Evolutionary conservation across 2,329 filamentous ascomycete species (phyloP).

Genomic region (Madurella mycetomatis): DNA sequence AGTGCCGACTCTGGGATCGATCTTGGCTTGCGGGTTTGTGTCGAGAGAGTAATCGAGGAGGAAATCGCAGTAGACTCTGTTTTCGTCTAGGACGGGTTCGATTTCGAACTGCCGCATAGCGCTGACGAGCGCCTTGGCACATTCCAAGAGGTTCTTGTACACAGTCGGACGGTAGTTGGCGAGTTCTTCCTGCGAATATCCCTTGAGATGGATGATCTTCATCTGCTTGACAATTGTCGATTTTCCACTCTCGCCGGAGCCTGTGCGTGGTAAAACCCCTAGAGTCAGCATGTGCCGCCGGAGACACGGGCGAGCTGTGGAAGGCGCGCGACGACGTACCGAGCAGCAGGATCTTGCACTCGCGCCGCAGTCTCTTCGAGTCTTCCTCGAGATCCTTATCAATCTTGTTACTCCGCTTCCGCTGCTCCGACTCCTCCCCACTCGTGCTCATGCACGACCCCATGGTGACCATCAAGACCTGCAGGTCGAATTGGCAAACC

Average conservation of each 20-base stretch:
- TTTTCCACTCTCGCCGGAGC: slow-evolving; percentile 97
- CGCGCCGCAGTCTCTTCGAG: slow-evolving; percentile 82
- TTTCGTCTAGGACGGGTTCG: slow-evolving; percentile 66
- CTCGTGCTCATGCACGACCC: slow-evolving; percentile 88
- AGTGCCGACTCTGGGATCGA: slow-evolving; percentile 75
- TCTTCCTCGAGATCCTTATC: slow-evolving; percentile 93
- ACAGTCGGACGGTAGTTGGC: slow-evolving; percentile 92
- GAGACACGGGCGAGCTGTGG: not conserved
- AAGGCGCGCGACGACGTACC: slow-evolving; percentile 54
- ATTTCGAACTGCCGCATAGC: slow-evolving; percentile 92
- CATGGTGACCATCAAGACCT: slow-evolving; percentile 55
- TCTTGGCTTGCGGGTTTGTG: slow-evolving; percentile 78
- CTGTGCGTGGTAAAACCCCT: slow-evolving; percentile 42
- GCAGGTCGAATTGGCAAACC: not conserved
- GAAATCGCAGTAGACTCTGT: slow-evolving; percentile 71
- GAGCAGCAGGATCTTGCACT: slow-evolving; percentile 97
- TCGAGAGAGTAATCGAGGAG: slow-evolving; percentile 85
- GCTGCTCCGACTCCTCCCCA: slow-evolving; percentile 83
- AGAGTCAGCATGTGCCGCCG: not conserved
- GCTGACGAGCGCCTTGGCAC: slow-evolving; percentile 85
- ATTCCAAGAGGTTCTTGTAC: slow-evolving; percentile 97
- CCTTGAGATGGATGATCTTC: slow-evolving; percentile 99
- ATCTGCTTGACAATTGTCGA: slow-evolving; percentile 99
- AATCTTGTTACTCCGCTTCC: slow-evolving; percentile 94
- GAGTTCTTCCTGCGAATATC: slow-evolving; percentile 90